phyloP scores from a whole-genome alignment of 352 stramenopile species.

The Globisporangium abappressorium region DNA sequence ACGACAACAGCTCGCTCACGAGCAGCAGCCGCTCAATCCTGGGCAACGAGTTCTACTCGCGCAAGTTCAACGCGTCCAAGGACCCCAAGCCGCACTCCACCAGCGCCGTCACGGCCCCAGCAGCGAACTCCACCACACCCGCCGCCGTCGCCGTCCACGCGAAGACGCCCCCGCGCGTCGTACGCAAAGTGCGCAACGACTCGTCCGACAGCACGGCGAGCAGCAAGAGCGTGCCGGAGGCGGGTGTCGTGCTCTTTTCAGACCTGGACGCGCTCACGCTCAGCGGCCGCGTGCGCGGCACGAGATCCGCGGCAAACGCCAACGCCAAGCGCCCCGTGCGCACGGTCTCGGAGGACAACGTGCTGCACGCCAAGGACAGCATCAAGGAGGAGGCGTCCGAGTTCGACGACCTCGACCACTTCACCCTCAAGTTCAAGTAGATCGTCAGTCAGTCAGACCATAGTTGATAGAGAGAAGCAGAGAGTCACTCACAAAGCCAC shows the following conservation, averaged over 20 bases:
- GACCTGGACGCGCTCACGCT: slow-evolving; percentile 64
- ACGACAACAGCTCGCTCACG: slow-evolving; percentile 11
- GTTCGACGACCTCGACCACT: slow-evolving; percentile 66
- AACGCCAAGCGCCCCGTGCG: slow-evolving; percentile 38
- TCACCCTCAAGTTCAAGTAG: slow-evolving; percentile 58
- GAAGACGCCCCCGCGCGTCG: background rate
- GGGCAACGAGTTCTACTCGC: slow-evolving; percentile 10
- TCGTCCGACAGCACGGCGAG: slow-evolving; percentile 41
- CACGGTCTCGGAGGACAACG: slow-evolving; percentile 54
- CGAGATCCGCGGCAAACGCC: background rate
- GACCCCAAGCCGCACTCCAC: background rate
- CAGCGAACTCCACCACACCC: background rate
- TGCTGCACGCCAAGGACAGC: slow-evolving; percentile 24
- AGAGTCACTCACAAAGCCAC: background rate
- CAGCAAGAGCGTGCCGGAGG: slow-evolving; percentile 28
- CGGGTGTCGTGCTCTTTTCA: slow-evolving; percentile 56
- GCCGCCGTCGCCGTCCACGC: background rate
- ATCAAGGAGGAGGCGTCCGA: slow-evolving; percentile 25
- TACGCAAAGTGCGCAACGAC: slow-evolving; percentile 36
- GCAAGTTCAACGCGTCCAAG: slow-evolving; percentile 19
- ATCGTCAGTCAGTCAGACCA: background rate
- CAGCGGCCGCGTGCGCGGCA: slow-evolving; percentile 47
- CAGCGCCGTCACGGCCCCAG: background rate
- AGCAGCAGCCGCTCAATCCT: slow-evolving; percentile 29
- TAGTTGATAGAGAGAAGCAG: background rate